Conservation (phyloP, 805 yeast genomes). For the Yarrowia sp. region DNA sequence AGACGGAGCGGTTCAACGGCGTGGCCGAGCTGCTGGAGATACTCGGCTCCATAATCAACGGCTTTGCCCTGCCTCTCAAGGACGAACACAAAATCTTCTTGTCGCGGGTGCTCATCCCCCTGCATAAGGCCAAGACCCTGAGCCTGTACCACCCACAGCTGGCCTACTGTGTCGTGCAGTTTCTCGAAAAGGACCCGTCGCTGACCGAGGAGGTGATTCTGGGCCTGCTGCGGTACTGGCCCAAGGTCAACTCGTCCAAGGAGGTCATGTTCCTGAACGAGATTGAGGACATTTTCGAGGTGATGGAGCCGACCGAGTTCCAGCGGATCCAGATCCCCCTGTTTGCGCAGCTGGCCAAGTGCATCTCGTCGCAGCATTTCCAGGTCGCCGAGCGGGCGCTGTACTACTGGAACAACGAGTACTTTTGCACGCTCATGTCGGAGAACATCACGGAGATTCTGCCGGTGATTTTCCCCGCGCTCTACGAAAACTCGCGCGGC, state of each 20-base stretch:
- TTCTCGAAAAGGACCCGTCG: conserved; percentile 87
- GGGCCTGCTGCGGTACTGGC: conserved; percentile 95
- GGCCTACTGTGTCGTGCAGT: conserved; percentile 95
- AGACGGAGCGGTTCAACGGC: conserved; percentile 94
- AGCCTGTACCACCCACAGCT: conserved; percentile 94
- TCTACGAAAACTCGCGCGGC: conserved; percentile 75
- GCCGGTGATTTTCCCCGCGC: conserved; percentile 86
- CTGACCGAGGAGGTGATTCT: conserved; percentile 94
- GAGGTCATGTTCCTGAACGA: conserved; percentile 95
- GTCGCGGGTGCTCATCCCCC: conserved; percentile 80
- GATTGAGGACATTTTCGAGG: conserved; percentile 94
- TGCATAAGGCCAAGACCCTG: conserved; percentile 86
- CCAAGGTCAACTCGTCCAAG: conserved; percentile 89
- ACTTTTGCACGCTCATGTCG: conserved; percentile 82
- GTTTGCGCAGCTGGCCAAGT: conserved; percentile 89
- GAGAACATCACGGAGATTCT: conserved; percentile 85
- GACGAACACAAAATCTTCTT: conserved; percentile 94
- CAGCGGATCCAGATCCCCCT: conserved; percentile 87
- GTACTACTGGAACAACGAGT: conserved; percentile 92
- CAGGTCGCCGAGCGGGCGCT: conserved; percentile 96
- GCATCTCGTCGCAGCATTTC: conserved; percentile 92
- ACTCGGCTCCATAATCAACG: conserved; percentile 93
- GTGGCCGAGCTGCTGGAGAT: conserved; percentile 92
- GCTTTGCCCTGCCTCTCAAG: conserved; percentile 94
- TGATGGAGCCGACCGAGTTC: conserved; percentile 90